Base-by-base conservation (phyloP, 768 basidiomycete species). In the Baorangia bicolor region DNA sequence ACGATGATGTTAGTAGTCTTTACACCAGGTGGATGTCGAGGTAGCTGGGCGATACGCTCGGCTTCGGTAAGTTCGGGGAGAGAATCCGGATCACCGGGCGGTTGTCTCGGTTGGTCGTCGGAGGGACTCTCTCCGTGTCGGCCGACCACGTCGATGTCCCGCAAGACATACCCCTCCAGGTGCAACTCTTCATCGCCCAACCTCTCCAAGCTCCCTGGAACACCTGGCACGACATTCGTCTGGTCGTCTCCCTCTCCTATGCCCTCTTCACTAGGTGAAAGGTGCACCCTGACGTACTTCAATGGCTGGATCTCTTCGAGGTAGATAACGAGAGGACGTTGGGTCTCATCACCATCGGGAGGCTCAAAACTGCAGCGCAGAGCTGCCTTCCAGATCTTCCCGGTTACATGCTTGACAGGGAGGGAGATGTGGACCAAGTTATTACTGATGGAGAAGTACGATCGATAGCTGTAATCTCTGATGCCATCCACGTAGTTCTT, bases 1-100 rank as follows among this genome's bases (percentile, higher is more conserved):
- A 80, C 37, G n/a, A 79, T 61, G 41, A 79, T 59, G 50, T 78
- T 79, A 44, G 51, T 68, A 1, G 70, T 64, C 40, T 60, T 59
- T 10, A 46, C 35, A 3, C 62, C 57, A 0, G 52, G 67, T 10
- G 57, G 62, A 44, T 69, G 64, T 16, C 42, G 55, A 9, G 56
- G 64, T 14, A 66, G 51, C 16, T 28, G 40, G 11, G 53, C 56
- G 37, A 66, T 51, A 18, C 65, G 66, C 1, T 68, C 51, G 7
- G 55, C 51, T 43, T 68, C 65, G 28, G 51, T 51, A 1, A 9
- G 56, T 27, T 58, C 56, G 1, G 58, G 46, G 14, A 49, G 53
- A 4, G 47, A 20, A n/a, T 57, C 53, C 0, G 57, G 51, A 31
- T 66, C 56, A 5, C 47, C 21, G 7, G 57, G 5, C 0, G 27